A percentile compares a stretch with the other conserved stretches of the same genome.
These are phyloP conservation scores for Picochlorum sp. DNA, from an alignment of 139 green algal species.

Conservation along the genomic window DNA sequence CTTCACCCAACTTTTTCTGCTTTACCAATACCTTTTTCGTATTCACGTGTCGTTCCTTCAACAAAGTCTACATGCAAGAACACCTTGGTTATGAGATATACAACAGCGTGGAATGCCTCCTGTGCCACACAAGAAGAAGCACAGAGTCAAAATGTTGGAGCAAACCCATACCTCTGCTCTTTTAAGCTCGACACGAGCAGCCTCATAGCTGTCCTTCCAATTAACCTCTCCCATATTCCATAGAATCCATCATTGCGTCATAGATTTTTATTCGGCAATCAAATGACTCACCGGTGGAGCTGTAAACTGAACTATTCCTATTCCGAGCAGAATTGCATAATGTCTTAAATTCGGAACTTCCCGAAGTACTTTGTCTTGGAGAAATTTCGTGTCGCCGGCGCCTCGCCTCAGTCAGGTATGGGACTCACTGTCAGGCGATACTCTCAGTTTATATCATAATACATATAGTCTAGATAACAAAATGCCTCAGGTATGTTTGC, in stretches of 20 bases:
- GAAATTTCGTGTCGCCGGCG: no score
- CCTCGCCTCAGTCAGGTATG: no score
- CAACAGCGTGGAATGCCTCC: background rate
- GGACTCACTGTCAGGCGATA: no score
- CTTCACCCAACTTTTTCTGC: conserved; percentile 5
- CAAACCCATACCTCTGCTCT: background rate
- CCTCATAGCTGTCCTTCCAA: background rate
- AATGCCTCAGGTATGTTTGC: conserved; percentile 2
- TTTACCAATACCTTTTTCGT: conserved; percentile 8
- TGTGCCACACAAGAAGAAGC: background rate
- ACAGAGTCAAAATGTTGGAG: background rate
- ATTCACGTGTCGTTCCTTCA: conserved; percentile 22
- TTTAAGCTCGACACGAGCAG: background rate
- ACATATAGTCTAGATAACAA: background rate
- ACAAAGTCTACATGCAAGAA: conserved; percentile 4
- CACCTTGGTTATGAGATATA: no score
- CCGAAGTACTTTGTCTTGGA: no score
- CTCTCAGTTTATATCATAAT: background rate
- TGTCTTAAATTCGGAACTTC: no score
- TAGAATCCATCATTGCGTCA: background rate
- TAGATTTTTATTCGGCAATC: no score
- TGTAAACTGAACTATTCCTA: no score
- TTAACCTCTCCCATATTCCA: background rate
- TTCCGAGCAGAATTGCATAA: no score
- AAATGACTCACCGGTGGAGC: no score